Evolutionary conservation across 371 early-diverging fungal species (phyloP), one percentile per base, ranked within the genome.

Genomic region (Lichtheimia hyalospora): DNA sequence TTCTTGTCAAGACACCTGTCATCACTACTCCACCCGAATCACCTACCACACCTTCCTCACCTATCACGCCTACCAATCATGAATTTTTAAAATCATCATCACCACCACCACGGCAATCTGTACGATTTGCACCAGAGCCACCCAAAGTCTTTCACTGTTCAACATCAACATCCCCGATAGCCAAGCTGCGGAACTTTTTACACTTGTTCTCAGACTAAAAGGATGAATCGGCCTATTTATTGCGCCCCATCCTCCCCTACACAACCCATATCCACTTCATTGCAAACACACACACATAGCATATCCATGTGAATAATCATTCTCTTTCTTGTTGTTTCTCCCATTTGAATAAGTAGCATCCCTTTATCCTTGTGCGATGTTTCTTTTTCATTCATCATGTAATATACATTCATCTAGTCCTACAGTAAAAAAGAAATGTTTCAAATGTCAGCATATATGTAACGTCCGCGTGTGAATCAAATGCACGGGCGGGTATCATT

Each of bases 111-210:
- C 62, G 64, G 12, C 73, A 63, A 39, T 70, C 74, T 57, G 76
- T 75, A 13, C 63, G 67, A 49, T 75, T 75, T 64, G 66, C 70
- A 44, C 62, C 70, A 34, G 75, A 68, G 40, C 75, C 75, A 49
- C 70, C 75, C 25, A 71, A 63, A 64, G 66, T 70, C 15, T 69
- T 67, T 44, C 21, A 44, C 16, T 24, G 53, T 44, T 57, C 58
- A 39, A 57, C 27, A 21, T 25, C 16, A 44, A 55, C 56, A 21
- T 44, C 56, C 20, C 12, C 25, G 43, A 43, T 44, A 44, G 18
- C 58, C 34, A 58, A 58, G 16, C 50, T 50, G 13, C 50, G 50
- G 50, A 50, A 50, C 23, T 25, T 49, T 12, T 50, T 40, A 27
- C 56, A 55, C 27, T 21, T 49, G 40, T 49, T 44, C 49, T 40